These are phyloP conservation scores for Ramaria sp. DNA, from an alignment of 768 basidiomycete genomes.

Conservation along the genomic window DNA sequence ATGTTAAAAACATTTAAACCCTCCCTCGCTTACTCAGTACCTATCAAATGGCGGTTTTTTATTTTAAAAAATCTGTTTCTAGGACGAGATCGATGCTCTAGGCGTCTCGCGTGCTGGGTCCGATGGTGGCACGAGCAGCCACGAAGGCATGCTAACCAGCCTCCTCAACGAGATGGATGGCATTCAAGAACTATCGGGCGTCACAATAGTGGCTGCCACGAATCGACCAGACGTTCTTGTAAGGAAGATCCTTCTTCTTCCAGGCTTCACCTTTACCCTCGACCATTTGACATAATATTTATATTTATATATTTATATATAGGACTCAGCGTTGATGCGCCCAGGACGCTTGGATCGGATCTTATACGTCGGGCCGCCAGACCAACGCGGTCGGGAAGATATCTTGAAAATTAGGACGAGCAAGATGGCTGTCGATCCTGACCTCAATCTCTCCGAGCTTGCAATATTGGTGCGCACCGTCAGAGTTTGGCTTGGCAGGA, in stretches of 20 bases:
- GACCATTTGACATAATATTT: not conserved
- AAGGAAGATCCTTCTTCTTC: slow-evolving; percentile 25
- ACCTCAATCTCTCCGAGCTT: slow-evolving; percentile 53
- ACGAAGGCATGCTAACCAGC: slow-evolving; percentile 87
- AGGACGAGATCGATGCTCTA: slow-evolving; percentile 98
- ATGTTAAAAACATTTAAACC: too few species aligned
- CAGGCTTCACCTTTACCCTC: not conserved
- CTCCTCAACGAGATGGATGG: slow-evolving; percentile 98
- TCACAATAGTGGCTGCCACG: slow-evolving; percentile 94
- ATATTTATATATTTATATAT: not conserved
- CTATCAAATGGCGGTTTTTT: too few species aligned
- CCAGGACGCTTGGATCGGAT: slow-evolving; percentile 93
- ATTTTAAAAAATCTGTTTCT: too few species aligned
- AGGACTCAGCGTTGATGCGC: slow-evolving; percentile 94
- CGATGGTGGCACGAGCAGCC: slow-evolving; percentile 47
- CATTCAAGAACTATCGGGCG: slow-evolving; percentile 86
- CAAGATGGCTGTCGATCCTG: slow-evolving; percentile 72
- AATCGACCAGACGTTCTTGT: slow-evolving; percentile 91
- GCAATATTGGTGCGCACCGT: slow-evolving; percentile 51
- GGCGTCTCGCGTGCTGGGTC: slow-evolving; percentile 60
- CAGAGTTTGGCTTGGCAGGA: too few species aligned
- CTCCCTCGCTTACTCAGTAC: too few species aligned
- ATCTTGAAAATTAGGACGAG: slow-evolving; percentile 70
- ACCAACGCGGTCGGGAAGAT: slow-evolving; percentile 65
- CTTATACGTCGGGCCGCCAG: slow-evolving; percentile 89